These are phyloP conservation scores for Debaryomyces subglobosus DNA, from an alignment of 1,139 yeast species.

Conservation along the genomic window DNA sequence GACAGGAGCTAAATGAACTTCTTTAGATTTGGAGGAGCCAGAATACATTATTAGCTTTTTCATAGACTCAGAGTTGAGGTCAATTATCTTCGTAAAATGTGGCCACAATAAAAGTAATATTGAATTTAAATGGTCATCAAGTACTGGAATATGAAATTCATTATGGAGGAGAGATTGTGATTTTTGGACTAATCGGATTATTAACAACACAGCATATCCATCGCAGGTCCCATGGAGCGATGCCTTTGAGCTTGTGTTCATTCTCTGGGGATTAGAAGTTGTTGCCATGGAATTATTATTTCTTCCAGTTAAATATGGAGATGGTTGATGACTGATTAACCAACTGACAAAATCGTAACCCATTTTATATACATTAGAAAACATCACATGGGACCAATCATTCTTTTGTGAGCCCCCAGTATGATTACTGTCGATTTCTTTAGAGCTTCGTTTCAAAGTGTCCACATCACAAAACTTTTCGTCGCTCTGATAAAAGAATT, in stretches of 20 bases:
- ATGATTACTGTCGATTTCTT: slow-evolving; percentile 12
- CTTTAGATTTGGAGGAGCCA: slow-evolving; percentile 21
- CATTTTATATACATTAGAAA: slow-evolving; percentile 53
- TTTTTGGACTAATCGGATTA: slow-evolving; percentile 71
- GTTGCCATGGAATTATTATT: slow-evolving; percentile 17
- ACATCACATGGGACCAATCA: slow-evolving; percentile 55
- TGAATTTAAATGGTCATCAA: slow-evolving; percentile 73
- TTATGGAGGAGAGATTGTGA: slow-evolving; percentile 64
- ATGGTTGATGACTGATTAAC: slow-evolving; percentile 37
- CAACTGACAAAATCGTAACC: slow-evolving; percentile 44
- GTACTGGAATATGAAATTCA: slow-evolving; percentile 67
- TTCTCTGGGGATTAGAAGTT: slow-evolving; percentile 21
- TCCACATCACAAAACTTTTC: slow-evolving; percentile 35
- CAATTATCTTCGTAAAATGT: slow-evolving; percentile 74
- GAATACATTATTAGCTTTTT: slow-evolving; percentile 40
- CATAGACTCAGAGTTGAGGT: slow-evolving; percentile 73
- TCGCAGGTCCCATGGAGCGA: slow-evolving; percentile 54
- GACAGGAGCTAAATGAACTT: slow-evolving; percentile 56
- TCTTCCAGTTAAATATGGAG: slow-evolving; percentile 21
- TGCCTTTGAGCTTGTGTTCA: slow-evolving; percentile 20
- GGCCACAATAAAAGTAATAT: slow-evolving; percentile 82
- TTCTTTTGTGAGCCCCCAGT: slow-evolving; percentile 31
- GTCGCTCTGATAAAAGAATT: slow-evolving; percentile 63
- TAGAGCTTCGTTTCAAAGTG: slow-evolving; percentile 7
- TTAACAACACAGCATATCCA: slow-evolving; percentile 75